Percentiles rank a stretch among this genome's conserved stretches.
phyloP scores from a whole-genome alignment of 306 rosid species.

The Mucuna pruriens region DNA sequence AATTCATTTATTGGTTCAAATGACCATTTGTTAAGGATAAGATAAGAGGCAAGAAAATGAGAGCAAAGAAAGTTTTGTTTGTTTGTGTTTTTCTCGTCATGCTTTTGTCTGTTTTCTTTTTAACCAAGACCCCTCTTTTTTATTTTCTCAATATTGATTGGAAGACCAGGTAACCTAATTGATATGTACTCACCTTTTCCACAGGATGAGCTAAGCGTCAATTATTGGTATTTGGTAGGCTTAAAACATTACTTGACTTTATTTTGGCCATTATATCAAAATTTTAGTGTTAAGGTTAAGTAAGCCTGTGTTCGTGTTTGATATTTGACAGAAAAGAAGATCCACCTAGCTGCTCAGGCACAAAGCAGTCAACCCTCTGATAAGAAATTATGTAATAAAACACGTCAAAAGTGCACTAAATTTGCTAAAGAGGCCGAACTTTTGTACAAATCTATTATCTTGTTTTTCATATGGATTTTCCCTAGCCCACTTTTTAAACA shows the following conservation, averaged over 20 bases:
- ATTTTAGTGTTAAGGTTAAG: not conserved
- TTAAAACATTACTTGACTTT: not conserved
- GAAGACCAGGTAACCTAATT: not conserved
- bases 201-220: not conserved
- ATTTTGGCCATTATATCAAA: not conserved
- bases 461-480: conserved; percentile 1
- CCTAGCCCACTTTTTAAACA: not conserved
- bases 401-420: conserved; percentile 36
- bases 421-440: not conserved
- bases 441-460: conserved; percentile 1
- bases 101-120: not conserved
- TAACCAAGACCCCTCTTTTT: not conserved
- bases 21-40: conserved; percentile 4
- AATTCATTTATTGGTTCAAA: not conserved
- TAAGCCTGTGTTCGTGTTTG: not conserved
- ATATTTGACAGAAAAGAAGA: not conserved
- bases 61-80: not conserved
- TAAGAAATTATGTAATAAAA: not conserved
- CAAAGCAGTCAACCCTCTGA: not conserved
- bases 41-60: not conserved
- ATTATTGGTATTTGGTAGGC: not conserved
- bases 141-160: not conserved
- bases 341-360: not conserved
- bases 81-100: not conserved
- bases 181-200: not conserved